Conservation (phyloP, 164 flowering plant genomes). For the Macadamia tetraphylla region DNA sequence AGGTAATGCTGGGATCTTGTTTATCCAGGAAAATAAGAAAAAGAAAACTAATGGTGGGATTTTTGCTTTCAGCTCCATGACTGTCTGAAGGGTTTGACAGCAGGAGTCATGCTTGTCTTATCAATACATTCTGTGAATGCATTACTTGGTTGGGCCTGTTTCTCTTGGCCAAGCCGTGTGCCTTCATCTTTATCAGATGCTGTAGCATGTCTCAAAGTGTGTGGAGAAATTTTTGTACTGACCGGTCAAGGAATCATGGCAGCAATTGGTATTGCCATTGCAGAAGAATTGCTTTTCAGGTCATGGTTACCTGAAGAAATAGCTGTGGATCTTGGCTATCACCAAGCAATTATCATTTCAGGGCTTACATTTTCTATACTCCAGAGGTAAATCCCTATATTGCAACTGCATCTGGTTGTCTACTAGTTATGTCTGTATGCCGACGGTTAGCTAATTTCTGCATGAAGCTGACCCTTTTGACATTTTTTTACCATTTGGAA, state of each 20-base stretch:
- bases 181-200: slow-evolving; percentile 31
- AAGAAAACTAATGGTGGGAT: slow-evolving; percentile 1
- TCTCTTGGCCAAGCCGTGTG: slow-evolving; percentile 42
- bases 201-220: slow-evolving; percentile 36
- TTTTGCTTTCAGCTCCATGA: slow-evolving; percentile 49
- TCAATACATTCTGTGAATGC: slow-evolving; percentile 52
- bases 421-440: neutral
- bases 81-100: slow-evolving; percentile 53
- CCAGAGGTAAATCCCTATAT: slow-evolving; percentile 48
- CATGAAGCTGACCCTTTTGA: neutral
- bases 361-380: slow-evolving; percentile 70
- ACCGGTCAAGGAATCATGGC: slow-evolving; percentile 48
- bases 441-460: neutral
- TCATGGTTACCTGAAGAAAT: slow-evolving; percentile 94
- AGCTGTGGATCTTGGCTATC: slow-evolving; percentile 69
- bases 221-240: slow-evolving; percentile 37
- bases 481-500: neutral
- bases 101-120: slow-evolving; percentile 57
- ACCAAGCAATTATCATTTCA: slow-evolving; percentile 65
- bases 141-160: slow-evolving; percentile 52
- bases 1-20: slow-evolving; percentile 6
- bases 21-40: no score
- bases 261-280: slow-evolving; percentile 53
- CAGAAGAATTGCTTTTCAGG: slow-evolving; percentile 86
- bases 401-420: neutral